Conservation (phyloP, 2,329 filamentous ascomycete species). For the Arthroderma uncinatum region DNA sequence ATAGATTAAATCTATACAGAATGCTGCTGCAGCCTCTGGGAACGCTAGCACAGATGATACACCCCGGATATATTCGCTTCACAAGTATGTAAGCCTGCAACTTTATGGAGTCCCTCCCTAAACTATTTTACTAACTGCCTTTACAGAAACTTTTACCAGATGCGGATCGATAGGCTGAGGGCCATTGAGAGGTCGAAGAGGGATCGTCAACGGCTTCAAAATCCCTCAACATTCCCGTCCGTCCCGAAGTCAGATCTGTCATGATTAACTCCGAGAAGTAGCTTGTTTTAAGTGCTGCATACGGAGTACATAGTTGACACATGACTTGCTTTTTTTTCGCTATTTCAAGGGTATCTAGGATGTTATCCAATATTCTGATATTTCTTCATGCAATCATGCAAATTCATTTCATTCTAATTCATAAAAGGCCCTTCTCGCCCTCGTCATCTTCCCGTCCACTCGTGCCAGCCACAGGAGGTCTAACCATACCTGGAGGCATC, state of each 20-base stretch:
- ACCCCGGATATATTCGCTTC: slow-evolving; percentile 70
- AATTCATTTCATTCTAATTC: neutral
- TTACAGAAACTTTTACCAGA: slow-evolving; percentile 68
- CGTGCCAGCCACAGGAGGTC: neutral
- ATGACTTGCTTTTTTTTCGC: neutral
- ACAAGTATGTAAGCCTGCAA: slow-evolving; percentile 48
- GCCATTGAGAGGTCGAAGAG: slow-evolving; percentile 69
- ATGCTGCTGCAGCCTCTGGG: slow-evolving; percentile 33
- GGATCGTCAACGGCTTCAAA: slow-evolving; percentile 67
- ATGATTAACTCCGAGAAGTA: neutral
- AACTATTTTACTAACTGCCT: neutral
- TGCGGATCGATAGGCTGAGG: slow-evolving; percentile 66
- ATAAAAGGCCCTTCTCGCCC: neutral
- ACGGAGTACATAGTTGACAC: neutral
- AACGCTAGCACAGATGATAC: slow-evolving; percentile 46
- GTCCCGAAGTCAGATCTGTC: slow-evolving; percentile 53
- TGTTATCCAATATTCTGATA: neutral
- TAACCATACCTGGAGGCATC: slow-evolving; percentile 30
- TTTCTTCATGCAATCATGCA: neutral
- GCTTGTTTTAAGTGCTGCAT: slow-evolving; percentile 12
- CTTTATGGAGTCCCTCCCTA: neutral
- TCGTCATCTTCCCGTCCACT: neutral
- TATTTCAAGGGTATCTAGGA: neutral
- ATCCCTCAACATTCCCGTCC: slow-evolving; percentile 71
- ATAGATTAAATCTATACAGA: slow-evolving; percentile 41